These are phyloP conservation scores for Chlorella sorokiniana DNA, from an alignment of 139 green algal genomes.

Conservation along the genomic window DNA sequence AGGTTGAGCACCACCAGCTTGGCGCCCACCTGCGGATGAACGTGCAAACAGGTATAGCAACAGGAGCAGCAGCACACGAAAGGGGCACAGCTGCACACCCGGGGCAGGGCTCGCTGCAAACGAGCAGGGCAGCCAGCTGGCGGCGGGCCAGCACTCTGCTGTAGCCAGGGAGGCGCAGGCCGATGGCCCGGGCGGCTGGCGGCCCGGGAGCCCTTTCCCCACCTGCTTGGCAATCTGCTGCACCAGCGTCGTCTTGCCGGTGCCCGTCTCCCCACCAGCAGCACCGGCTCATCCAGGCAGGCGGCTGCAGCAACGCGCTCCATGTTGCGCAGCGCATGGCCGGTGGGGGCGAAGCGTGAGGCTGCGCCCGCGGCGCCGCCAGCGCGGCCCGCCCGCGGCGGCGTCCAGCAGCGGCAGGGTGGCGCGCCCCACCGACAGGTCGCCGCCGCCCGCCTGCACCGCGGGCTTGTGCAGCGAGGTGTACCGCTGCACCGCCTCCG, in stretches of 20 bases:
- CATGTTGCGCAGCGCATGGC: conserved; percentile 84
- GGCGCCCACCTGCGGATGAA: conserved; percentile 51
- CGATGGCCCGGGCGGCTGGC: too few relatives aligned
- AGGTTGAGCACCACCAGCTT: conserved; percentile 95
- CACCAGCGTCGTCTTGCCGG: conserved; percentile 95
- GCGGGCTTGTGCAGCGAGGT: conserved; percentile 68
- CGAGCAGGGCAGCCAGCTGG: too few relatives aligned
- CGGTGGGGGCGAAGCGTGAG: conserved; percentile 81
- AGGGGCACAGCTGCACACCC: too few relatives aligned
- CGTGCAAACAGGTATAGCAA: neutral
- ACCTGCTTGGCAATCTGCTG: conserved; percentile 75
- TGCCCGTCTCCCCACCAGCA: conserved; percentile 99
- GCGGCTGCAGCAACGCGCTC: conserved; percentile 82
- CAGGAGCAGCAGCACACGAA: neutral
- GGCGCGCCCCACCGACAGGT: conserved; percentile 42
- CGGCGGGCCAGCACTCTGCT: too few relatives aligned
- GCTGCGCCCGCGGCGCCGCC: conserved; percentile 26
- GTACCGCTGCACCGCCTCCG: conserved; percentile 50
- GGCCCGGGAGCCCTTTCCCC: too few relatives aligned
- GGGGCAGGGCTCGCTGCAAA: too few relatives aligned
- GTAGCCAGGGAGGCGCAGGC: too few relatives aligned
- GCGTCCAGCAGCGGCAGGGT: conserved; percentile 37
- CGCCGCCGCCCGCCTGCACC: conserved; percentile 34
- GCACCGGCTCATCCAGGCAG: conserved; percentile 76
- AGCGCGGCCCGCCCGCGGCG: neutral